Base-by-base conservation (phyloP, 768 basidiomycete species). In the Hypholoma sublateritium region DNA sequence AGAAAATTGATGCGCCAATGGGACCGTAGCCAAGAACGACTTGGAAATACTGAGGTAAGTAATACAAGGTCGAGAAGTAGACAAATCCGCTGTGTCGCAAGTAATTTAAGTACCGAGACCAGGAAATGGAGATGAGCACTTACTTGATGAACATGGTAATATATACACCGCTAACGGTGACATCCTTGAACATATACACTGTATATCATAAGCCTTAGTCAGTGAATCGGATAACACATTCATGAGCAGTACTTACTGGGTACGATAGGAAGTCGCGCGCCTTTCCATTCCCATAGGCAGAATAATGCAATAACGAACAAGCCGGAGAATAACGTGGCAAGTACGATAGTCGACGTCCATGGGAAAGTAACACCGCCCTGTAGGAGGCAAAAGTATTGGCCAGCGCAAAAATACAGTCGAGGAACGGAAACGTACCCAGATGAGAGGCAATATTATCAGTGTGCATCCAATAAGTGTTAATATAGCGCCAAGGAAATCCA, bases 41-140 rank as follows among this genome's bases (percentile, higher is more conserved):
- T 70, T 91, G 89, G 70, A 89, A 88, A 66, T 83, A 90, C 60
- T 88, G 85, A 1, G 91, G 89, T 0, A 91, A 77, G 63, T 89
- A 89, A 68, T 84, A 89, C 12, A 88, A 66, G 8, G 86, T 79
- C 16, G 82, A 86, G 69, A 80, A 85, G 67, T 84, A 85, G 2
- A 85, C 73, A 59, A 85, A 80, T 22, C 83, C 84, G 48, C 84
- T 86, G 56, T 21, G 28, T 32, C 28, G 53, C 34, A 17, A 47
- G 34, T 14, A 34, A 64, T 54, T 57, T 43, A 11, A 25, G 1
- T 3, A 16, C 16, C 17, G 22, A 13, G 19, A 32, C 54, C 8
- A 55, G 24, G 13, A 19, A 37, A 4, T 6, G 17, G 4, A 49
- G 6, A 12, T 19, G 34, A 5, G 19, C 16, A 60, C 80, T 45